Conservation (phyloP, 176 grass and related monocot genomes). For the Oryza glaberrima region DNA sequence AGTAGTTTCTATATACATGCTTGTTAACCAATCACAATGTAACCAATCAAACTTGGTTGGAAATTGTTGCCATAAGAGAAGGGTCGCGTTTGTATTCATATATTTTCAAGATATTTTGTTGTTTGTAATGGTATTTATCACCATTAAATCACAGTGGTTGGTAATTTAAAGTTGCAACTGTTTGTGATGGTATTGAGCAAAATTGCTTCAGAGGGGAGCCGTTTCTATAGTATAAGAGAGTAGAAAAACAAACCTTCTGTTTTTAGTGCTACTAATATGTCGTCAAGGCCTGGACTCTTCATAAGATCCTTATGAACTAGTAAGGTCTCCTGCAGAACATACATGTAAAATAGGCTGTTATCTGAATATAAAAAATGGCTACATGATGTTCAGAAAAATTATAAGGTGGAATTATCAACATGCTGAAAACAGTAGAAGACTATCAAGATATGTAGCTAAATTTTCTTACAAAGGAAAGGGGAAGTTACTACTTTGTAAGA, state of each 20-base stretch:
- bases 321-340: slow-evolving; percentile 81
- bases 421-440: slow-evolving; percentile 22
- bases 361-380: background rate
- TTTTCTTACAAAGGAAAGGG: background rate
- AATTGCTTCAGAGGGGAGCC: background rate
- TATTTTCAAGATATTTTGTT: background rate
- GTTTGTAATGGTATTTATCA: background rate
- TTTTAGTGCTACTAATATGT: slow-evolving; percentile 75
- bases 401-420: background rate
- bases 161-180: background rate
- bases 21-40: background rate
- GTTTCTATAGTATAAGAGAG: background rate
- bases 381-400: background rate
- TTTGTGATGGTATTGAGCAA: background rate
- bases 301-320: slow-evolving; percentile 85
- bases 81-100: no score
- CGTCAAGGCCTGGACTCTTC: slow-evolving; percentile 62
- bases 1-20: background rate
- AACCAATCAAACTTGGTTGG: no score
- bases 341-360: slow-evolving; percentile 19
- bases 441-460: slow-evolving; percentile 2
- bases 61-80: no score
- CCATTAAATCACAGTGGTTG: background rate
- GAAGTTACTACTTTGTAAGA: background rate
- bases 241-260: slow-evolving; percentile 58